Base-by-base conservation (phyloP, 75 land plant species). In the Adiantum capillusveneris region DNA sequence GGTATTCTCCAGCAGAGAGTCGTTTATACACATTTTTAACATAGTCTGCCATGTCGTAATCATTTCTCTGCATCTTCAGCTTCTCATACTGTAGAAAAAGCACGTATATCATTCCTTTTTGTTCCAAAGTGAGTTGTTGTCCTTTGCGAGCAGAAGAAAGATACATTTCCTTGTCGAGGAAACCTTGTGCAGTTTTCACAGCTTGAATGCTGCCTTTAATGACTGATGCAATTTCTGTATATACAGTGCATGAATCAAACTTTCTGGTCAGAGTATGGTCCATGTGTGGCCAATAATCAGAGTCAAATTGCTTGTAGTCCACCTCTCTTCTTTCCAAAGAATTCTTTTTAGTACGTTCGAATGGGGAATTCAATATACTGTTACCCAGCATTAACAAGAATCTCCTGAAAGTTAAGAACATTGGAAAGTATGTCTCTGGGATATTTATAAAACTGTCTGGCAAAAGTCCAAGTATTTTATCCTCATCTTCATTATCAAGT, bases 21-120 rank as follows among this genome's bases (percentile, higher is more conserved):
- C 77, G 80, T 0, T 3, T 22, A 65, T 80, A 82, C 52, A 86
- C 65, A 54, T 83, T 70, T 36, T 31, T 72, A 0, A 86, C 87
- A 6, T 79, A 25, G 66, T 86, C 90, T 30, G 81, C 67, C 43
- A 83, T 39, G 59, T 86, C 90, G 69, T 70, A 86, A 21, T 75
- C 75, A 26, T 78, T 63, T 49, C 39, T 68, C 34, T 45, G 46
- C 43, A 26, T 39, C 59, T 83, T 83, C 53, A 69, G 57, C 39
- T 72, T 77, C 41, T 86, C 87, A 68, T 86, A 86, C 30, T 75
- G 72, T 25, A 71, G 53, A 58, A 79, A 86, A 31, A 86, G 69
- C 3, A 70, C 72, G 60, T 86, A 86, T 5, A 86, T 77, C 0
- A 0, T 68, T 39, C 75, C 79, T 64, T 87, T 75, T 57, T 69